A percentile compares a stretch with the other conserved stretches of the same genome.
Evolutionary conservation across 129 eudicot species (phyloP).

Genomic region (Smallanthus sonchifolius): DNA sequence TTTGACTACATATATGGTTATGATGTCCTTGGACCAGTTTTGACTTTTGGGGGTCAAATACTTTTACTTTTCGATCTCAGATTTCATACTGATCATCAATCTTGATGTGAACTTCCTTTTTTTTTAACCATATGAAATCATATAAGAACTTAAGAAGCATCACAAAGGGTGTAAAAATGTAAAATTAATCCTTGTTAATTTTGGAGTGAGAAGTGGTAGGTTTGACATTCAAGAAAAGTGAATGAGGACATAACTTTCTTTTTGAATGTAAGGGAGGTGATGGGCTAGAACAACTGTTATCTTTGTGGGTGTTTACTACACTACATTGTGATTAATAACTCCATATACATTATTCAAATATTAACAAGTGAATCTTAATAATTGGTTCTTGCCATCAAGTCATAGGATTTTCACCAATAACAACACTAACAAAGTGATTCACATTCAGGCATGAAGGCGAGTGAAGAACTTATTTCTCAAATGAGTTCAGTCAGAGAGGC

Average conservation of each 20-base stretch:
- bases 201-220: background rate
- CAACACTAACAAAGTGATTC: background rate
- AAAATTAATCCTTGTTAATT: background rate
- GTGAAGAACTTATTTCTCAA: slow-evolving; percentile 79
- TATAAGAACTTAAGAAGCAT: slow-evolving; percentile 1
- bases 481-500: slow-evolving; percentile 72
- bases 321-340: background rate
- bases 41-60: too few species aligned
- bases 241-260: background rate
- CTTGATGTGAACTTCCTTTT: background rate
- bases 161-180: background rate
- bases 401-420: background rate
- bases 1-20: too few species aligned
- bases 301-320: background rate
- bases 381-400: slow-evolving; percentile 1
- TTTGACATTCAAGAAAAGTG: slow-evolving; percentile 8
- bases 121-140: background rate
- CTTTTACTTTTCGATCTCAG: background rate
- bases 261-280: background rate
- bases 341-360: background rate
- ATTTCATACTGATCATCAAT: background rate
- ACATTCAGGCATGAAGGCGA: slow-evolving; percentile 85
- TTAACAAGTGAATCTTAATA: slow-evolving; percentile 3
- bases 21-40: background rate
- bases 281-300: background rate